phyloP scores from a whole-genome alignment of 495 filamentous ascomycete species.

The Talaromyces proteolyticus region DNA sequence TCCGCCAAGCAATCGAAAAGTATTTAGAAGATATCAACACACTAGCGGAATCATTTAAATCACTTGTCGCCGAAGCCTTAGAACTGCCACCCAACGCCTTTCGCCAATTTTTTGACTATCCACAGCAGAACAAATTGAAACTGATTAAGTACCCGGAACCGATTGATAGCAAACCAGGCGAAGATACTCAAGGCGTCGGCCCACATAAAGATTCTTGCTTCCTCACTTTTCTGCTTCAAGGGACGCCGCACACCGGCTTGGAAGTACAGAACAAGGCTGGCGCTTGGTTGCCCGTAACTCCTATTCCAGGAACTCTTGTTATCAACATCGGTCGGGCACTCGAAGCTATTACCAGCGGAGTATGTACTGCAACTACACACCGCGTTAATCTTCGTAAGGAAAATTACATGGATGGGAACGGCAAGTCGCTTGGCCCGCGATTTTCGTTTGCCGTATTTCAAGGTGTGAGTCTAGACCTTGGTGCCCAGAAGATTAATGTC shows the following conservation, averaged over 20 bases:
- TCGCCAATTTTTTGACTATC: constrained; percentile 69
- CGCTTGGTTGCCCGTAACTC: constrained; percentile 64
- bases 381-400: constrained; percentile 48
- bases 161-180: background rate
- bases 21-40: constrained; percentile 72
- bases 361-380: constrained; percentile 83
- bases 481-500: constrained; percentile 66
- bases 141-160: constrained; percentile 79
- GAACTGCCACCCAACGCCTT: constrained; percentile 69
- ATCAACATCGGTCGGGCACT: constrained; percentile 92
- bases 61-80: constrained; percentile 82
- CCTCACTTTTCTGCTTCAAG: constrained; percentile 82
- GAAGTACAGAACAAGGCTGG: constrained; percentile 86
- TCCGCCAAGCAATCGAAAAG: constrained; percentile 59
- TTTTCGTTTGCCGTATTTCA: constrained; percentile 92
- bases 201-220: constrained; percentile 94
- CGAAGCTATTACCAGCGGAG: constrained; percentile 83
- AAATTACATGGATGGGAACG: constrained; percentile 25
- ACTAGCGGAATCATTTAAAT: constrained; percentile 71
- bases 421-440: constrained; percentile 50
- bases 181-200: constrained; percentile 60
- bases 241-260: constrained; percentile 68
- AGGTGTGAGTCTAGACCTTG: constrained; percentile 76
- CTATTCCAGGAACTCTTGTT: constrained; percentile 55
- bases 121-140: constrained; percentile 84